Evolutionary conservation across 306 rosid genomes (phyloP), one percentile per base, ranked within the genome.

Genomic region (Citrullus colocynthis): DNA sequence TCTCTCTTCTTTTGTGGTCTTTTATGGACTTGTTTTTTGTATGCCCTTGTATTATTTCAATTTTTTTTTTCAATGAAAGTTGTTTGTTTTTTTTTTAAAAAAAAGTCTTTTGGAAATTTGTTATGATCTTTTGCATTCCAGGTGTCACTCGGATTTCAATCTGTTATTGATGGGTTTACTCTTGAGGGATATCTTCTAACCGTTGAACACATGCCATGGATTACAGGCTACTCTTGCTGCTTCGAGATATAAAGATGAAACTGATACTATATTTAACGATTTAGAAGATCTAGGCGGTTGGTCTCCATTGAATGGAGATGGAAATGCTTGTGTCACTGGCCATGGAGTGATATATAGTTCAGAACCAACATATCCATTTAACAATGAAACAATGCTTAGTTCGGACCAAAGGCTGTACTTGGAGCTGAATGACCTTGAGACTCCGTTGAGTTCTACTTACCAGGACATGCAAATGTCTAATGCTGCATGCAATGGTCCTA

Each of bases 401-500:
- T 20, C 69, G 48, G 79, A 58, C 28, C 82, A 75, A 15, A 75
- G 59, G 79, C 64, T 62, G 66, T 91, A 44, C 75, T 57, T 93
- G 85, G 97, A 93, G 88, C 80, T 93, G 79, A 20, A 0, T 74
- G 97, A 93, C 76, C 89, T 93, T 0, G 88, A 85, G 0, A 6
- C 49, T 4, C 89, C 91, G 16, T 39, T 83, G 64, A 41, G 37
- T 20, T 58, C 6, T 39, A 56, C 75, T 12, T 37, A 54, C 24
- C 32, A 5, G 10, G 32, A 55, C 48, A 34, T 6, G 42, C 28
- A 73, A 74, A 74, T 34, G 44, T 18, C 28, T 16, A 52, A 37
- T 74, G 63, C 78, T 54, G 34, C 18, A 54, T 52, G 34, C 63
- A 74, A 18, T 11, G 0, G 15, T 18, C 32, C 45, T 5, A 52